Conservation (phyloP, 2,329 filamentous ascomycete genomes). For the Penicillium sp. region DNA sequence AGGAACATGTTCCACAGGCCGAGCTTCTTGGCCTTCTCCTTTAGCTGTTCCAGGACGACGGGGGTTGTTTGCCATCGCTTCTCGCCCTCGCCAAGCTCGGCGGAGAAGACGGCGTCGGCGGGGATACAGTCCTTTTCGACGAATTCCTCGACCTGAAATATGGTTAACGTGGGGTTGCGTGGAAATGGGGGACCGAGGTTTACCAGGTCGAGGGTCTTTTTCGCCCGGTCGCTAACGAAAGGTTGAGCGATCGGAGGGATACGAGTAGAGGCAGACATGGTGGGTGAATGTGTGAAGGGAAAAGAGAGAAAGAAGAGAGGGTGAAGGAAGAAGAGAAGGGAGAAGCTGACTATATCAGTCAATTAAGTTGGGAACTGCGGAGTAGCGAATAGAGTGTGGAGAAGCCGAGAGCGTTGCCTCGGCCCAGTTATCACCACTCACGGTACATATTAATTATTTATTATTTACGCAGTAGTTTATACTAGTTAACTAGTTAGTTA, state of each 20-base stretch:
- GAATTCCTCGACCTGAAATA: conserved; percentile 75
- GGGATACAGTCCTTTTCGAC: conserved; percentile 93
- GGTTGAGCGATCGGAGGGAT: conserved; percentile 56
- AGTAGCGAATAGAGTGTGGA: conserved; percentile 22
- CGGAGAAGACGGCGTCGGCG: conserved; percentile 72
- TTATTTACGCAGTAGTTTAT: no score
- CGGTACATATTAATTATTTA: no score
- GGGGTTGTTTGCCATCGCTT: conserved; percentile 77
- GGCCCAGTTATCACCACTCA: no score
- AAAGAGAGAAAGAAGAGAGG: conserved; percentile 4
- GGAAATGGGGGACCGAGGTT: conserved; percentile 11
- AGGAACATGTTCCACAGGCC: conserved; percentile 99
- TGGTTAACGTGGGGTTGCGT: conserved; percentile 3
- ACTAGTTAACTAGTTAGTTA: no score
- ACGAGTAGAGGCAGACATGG: conserved; percentile 49
- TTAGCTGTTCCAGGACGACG: conserved; percentile 78
- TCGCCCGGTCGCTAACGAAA: conserved; percentile 76
- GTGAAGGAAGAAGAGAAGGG: conserved; percentile 1
- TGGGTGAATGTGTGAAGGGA: conserved; percentile 6
- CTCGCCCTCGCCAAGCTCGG: conserved; percentile 71
- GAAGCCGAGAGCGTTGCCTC: conserved; percentile 31
- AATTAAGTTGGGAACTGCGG: conserved; percentile 19
- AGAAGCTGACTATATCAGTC: conserved; percentile 14
- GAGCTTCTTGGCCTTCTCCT: conserved; percentile 71
- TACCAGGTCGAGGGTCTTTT: conserved; percentile 73